Evolutionary conservation across 2,329 filamentous ascomycete genomes (phyloP).

Genomic region (Sclerotinia spermophila): DNA sequence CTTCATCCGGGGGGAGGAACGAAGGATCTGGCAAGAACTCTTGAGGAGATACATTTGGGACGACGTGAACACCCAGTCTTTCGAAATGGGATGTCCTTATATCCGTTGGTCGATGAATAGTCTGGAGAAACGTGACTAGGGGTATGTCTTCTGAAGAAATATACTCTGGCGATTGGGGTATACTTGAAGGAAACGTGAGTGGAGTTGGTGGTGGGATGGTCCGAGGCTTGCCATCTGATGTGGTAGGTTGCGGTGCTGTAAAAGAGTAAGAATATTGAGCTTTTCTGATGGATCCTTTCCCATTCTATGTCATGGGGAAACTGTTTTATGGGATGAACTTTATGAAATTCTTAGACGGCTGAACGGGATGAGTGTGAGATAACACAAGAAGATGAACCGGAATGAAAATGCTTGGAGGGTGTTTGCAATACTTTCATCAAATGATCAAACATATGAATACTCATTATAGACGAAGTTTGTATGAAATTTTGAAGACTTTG

Average conservation of each 20-base stretch:
- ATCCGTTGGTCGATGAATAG: slow-evolving; percentile 51
- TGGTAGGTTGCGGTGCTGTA: slow-evolving; percentile 18
- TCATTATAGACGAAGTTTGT: neutral
- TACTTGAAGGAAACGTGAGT: slow-evolving; percentile 30
- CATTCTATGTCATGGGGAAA: neutral
- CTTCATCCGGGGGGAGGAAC: slow-evolving; percentile 50
- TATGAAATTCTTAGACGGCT: neutral
- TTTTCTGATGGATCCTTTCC: neutral
- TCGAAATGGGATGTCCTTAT: slow-evolving; percentile 50
- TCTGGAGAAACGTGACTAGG: slow-evolving; percentile 50
- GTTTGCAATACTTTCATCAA: neutral
- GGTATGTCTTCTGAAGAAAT: slow-evolving; percentile 35
- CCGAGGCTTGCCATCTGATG: slow-evolving; percentile 27
- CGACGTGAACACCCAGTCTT: slow-evolving; percentile 56
- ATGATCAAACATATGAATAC: neutral
- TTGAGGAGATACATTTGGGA: slow-evolving; percentile 45
- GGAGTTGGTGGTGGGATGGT: slow-evolving; percentile 31
- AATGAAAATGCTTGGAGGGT: neutral
- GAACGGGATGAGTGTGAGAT: neutral
- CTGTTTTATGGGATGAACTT: neutral
- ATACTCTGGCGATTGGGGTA: slow-evolving; percentile 31
- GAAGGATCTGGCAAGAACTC: slow-evolving; percentile 53
- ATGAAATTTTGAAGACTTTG: neutral
- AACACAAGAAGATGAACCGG: neutral
- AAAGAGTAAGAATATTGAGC: slow-evolving; percentile 24